A percentile compares a stretch with the other conserved stretches of the same genome.
These are phyloP conservation scores for Daldinia caldariorum DNA, from an alignment of 495 filamentous ascomycete species.

Conservation along the genomic window DNA sequence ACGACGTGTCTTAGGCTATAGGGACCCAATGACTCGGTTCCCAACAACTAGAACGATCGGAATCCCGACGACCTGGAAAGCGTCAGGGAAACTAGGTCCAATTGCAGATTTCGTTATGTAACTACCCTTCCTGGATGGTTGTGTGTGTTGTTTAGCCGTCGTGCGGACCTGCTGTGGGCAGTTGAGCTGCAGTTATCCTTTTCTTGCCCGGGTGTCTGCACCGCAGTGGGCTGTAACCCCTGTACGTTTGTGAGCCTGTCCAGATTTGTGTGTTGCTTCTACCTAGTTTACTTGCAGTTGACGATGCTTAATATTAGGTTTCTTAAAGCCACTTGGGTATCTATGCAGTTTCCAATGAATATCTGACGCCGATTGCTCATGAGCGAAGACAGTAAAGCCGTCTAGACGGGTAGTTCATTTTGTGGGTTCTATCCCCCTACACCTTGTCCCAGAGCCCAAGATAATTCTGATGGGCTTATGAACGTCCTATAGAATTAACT, in stretches of 20 bases:
- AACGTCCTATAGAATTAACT: neutral
- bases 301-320: neutral
- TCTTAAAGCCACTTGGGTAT: neutral
- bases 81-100: constrained; percentile 5
- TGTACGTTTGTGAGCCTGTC: constrained; percentile 28
- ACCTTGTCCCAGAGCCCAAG: neutral
- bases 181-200: constrained; percentile 44
- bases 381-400: neutral
- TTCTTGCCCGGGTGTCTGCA: constrained; percentile 45
- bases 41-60: neutral
- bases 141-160: constrained; percentile 28
- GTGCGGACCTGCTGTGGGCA: constrained; percentile 40
- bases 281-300: constrained; percentile 3
- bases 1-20: constrained; percentile 38
- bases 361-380: neutral
- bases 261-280: constrained; percentile 17
- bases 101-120: constrained; percentile 30
- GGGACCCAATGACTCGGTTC: constrained; percentile 15
- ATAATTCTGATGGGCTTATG: neutral
- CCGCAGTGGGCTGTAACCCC: constrained; percentile 35
- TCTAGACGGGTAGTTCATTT: neutral
- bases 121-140: constrained; percentile 33
- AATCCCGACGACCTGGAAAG: constrained; percentile 33
- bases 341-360: neutral
- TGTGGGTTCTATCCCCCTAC: neutral